Base-by-base conservation (phyloP, 106 monocot species). In the Allium cepa region DNA sequence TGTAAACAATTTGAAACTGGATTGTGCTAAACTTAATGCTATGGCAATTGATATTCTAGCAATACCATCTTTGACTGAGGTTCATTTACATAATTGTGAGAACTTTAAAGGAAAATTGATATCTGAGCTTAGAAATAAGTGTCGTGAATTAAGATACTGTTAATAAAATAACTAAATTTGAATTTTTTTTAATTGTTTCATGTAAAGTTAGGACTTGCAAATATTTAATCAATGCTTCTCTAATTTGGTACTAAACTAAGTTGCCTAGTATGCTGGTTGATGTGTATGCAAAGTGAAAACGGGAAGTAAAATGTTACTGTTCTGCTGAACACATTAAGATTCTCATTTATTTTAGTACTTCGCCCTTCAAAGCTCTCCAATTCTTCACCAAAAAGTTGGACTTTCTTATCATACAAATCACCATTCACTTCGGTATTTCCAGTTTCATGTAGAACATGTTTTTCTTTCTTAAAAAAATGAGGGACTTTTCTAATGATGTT, bases 11-110 rank as follows among this genome's bases (percentile, higher is more conserved):
- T 53, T 92, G 47, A 71, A 78, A 69, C 52, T 99, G 62, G 97
- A 99, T 61, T 99, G 97, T 50, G 63, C 78, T 4, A 78, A 82
- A 22, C 89, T 99, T 16, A 84, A 85, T 52, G 87, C 92, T 45
- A 64, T 77, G 0, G 67, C 78, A 59, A 78, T 92, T 45, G 74
- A 13, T 16, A 49, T 62, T 10, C 77, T 99, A 36, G 57, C 73
- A 9, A 79, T 82, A 67, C 71, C 84, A 9, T 80, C 84, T 36
- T 81, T 99, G 15, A 70, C 79, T 7, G 97, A 99, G 58, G 70
- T 99, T 12, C 80, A 55, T 62, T 73, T 99, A 13, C 76, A 81
- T 49, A 90, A 90, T 61, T 99, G 92, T 67, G 75, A 75, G 59
- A 79, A 73, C 16, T 67, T 99, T 7, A 90, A 89, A 49, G 97